These are phyloP conservation scores for Myxozyma geophila DNA, from an alignment of 805 yeast species.

Conservation along the genomic window DNA sequence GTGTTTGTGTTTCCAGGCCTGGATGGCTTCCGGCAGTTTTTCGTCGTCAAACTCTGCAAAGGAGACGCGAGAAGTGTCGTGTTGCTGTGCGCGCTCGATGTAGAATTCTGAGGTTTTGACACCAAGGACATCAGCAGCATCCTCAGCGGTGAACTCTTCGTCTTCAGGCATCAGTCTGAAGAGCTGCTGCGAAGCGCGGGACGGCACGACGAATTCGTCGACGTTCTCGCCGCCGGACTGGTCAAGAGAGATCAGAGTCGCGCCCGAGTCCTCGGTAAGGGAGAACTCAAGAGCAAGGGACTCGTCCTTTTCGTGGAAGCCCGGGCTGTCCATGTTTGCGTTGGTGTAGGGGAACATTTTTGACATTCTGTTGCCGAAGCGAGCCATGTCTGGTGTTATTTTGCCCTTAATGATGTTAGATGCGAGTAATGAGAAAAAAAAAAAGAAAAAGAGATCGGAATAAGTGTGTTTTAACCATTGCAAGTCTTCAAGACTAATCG, in stretches of 20 bases:
- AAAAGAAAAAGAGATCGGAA: slow-evolving; percentile 45
- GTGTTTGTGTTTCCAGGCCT: slow-evolving; percentile 39
- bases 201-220: slow-evolving; percentile 41
- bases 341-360: slow-evolving; percentile 76
- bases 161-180: slow-evolving; percentile 94
- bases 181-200: slow-evolving; percentile 85
- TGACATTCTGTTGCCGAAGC: slow-evolving; percentile 66
- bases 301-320: slow-evolving; percentile 10
- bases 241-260: not conserved
- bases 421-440: not conserved
- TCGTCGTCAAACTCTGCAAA: slow-evolving; percentile 47
- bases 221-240: not conserved
- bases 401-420: slow-evolving; percentile 47
- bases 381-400: slow-evolving; percentile 60
- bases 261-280: not conserved
- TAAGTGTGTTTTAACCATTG: slow-evolving; percentile 55
- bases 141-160: slow-evolving; percentile 94
- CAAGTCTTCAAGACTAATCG: slow-evolving; percentile 84
- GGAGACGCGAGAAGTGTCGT: slow-evolving; percentile 34
- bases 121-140: slow-evolving; percentile 83
- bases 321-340: slow-evolving; percentile 37
- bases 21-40: slow-evolving; percentile 56
- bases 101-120: slow-evolving; percentile 88
- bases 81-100: slow-evolving; percentile 50
- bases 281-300: slow-evolving; percentile 1